Conservation (phyloP, 2,329 filamentous ascomycete species). For the Pseudogymnoascus sp. region DNA sequence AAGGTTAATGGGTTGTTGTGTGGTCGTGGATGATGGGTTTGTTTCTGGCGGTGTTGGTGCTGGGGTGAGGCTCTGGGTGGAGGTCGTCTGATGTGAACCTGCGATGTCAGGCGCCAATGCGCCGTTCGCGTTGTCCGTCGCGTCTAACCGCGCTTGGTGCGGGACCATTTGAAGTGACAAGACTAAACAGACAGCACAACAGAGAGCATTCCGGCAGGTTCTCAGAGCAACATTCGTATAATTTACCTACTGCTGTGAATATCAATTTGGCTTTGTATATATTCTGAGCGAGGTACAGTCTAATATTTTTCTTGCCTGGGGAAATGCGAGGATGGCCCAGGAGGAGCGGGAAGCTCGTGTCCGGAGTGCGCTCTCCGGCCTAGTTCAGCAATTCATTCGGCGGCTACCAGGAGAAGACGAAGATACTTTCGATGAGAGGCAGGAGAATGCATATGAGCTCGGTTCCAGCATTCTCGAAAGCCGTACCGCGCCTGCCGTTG, state of each 20-base stretch:
- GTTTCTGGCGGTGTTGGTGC: background rate
- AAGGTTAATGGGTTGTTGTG: slow-evolving; percentile 16
- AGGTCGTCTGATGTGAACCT: slow-evolving; percentile 6
- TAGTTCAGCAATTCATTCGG: slow-evolving; percentile 68
- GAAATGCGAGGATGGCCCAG: slow-evolving; percentile 10
- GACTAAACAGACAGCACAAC: slow-evolving; percentile 3
- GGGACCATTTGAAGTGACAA: background rate
- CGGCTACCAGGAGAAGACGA: slow-evolving; percentile 57
- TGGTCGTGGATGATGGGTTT: slow-evolving; percentile 17
- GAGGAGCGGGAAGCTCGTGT: slow-evolving; percentile 53
- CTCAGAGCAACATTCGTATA: slow-evolving; percentile 6
- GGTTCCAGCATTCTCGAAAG: slow-evolving; percentile 38
- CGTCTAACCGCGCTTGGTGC: slow-evolving; percentile 5
- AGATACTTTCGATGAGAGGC: slow-evolving; percentile 57
- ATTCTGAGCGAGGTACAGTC: background rate
- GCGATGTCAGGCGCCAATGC: slow-evolving; percentile 1
- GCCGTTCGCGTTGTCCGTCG: slow-evolving; percentile 4
- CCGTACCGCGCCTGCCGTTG: slow-evolving; percentile 24
- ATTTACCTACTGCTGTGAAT: background rate
- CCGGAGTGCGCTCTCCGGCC: slow-evolving; percentile 67
- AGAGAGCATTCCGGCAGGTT: background rate
- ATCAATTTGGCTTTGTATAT: background rate
- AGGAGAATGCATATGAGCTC: slow-evolving; percentile 50
- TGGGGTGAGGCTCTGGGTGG: slow-evolving; percentile 2
- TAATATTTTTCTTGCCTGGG: background rate